Percentiles rank a stretch among this genome's conserved stretches.
These are phyloP conservation scores for Juglanconis sp. DNA, from an alignment of 2,329 filamentous ascomycete species.

Conservation along the genomic window DNA sequence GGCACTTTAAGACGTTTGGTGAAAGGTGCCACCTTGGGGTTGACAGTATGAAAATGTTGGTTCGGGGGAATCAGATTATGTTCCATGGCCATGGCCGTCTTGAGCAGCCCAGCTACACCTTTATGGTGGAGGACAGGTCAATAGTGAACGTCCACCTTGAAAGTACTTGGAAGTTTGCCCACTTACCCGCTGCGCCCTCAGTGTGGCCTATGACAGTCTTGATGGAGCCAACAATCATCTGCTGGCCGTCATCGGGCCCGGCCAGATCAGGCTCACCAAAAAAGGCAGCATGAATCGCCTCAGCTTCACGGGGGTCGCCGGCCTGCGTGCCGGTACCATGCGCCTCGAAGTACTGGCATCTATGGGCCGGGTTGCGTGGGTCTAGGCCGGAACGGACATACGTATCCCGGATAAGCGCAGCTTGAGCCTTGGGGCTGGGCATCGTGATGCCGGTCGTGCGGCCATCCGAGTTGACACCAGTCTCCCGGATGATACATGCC, in stretches of 20 bases:
- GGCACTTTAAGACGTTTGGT: conserved; percentile 23
- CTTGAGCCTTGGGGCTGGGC: conserved; percentile 45
- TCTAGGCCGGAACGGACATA: conserved; percentile 43
- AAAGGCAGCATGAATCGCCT: conserved; percentile 39
- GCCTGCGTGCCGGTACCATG: conserved; percentile 39
- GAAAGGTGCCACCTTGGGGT: conserved; percentile 30
- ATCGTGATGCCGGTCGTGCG: conserved; percentile 50
- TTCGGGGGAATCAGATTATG: conserved; percentile 34
- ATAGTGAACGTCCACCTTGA: no score
- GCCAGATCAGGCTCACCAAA: conserved; percentile 21
- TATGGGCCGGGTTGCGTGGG: conserved; percentile 26
- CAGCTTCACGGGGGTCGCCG: conserved; percentile 40
- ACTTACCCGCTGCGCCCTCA: conserved; percentile 36
- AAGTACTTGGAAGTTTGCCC: no score
- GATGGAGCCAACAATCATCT: conserved; percentile 31
- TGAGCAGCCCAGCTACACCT: conserved; percentile 35
- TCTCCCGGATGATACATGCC: conserved; percentile 29
- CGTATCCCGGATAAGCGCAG: conserved; percentile 38
- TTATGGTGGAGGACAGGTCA: no score
- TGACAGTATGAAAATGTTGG: conserved; percentile 31
- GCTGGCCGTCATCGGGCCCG: conserved; percentile 6
- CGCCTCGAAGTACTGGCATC: conserved; percentile 45
- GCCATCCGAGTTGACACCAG: conserved; percentile 48
- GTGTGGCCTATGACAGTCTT: conserved; percentile 38
- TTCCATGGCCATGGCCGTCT: conserved; percentile 33